Evolutionary conservation across 257 asterid genomes (phyloP).

Genomic region (Thymus quinquecostatus): DNA sequence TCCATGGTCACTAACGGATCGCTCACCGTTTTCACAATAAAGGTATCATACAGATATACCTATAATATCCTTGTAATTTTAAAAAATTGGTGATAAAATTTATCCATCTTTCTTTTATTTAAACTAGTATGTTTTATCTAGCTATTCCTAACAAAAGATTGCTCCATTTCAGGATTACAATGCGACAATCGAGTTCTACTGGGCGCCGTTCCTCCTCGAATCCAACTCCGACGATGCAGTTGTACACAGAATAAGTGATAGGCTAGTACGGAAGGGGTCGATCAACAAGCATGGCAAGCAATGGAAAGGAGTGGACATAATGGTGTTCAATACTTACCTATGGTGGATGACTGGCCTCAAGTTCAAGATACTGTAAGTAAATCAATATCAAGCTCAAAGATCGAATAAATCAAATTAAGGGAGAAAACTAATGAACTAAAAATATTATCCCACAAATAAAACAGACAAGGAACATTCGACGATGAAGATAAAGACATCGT

Average conservation of each 20-base stretch:
- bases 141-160: no score
- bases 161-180: no score
- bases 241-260: conserved; percentile 46
- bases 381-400: no score
- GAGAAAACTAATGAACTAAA: no score
- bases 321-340: conserved; percentile 7
- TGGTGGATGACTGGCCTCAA: conserved; percentile 66
- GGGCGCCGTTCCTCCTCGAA: conserved; percentile 46
- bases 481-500: conserved; percentile 58
- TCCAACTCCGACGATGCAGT: conserved; percentile 59
- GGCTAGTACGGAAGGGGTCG: conserved; percentile 56
- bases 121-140: no score
- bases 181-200: no score
- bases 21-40: conserved; percentile 68
- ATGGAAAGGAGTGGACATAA: conserved; percentile 62
- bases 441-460: not conserved
- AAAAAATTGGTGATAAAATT: no score
- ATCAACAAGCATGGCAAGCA: conserved; percentile 58
- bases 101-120: no score
- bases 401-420: no score
- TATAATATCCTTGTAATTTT: no score
- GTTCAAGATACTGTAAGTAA: conserved; percentile 47
- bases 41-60: conserved; percentile 35
- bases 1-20: conserved; percentile 68
- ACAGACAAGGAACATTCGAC: conserved; percentile 52